Base-by-base conservation (phyloP, 768 basidiomycete species). In the Mycena rebaudengoi region DNA sequence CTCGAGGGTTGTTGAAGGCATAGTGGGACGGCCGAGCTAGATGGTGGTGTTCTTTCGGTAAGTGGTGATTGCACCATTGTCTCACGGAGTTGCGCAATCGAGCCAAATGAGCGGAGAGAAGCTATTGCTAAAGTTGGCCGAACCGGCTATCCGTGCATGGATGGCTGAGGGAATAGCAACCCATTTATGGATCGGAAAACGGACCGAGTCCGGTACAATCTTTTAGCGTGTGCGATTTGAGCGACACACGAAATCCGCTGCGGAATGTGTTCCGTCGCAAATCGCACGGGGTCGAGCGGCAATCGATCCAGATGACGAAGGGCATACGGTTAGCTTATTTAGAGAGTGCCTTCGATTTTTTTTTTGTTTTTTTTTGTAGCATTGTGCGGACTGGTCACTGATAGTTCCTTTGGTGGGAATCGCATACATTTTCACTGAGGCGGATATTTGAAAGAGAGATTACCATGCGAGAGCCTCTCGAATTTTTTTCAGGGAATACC, bases 21-120 rank as follows among this genome's bases (percentile, higher is more conserved):
- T 62, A 48, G 51, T 54, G 45, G 44, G 43, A 54, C 45, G 60
- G 20, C 23, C 41, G 49, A 51, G 45, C 44, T 57, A 40, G 45
- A 39, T 39, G 35, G 44, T 37, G 49, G 59, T 52, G 32, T 45
- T 60, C 49, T 51, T 37, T 52, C 44, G 40, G n/a, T 60, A 60
- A 40, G 43, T 44, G 37, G 39, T 50, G 58, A 52, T 52, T 60
- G 59, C 49, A 45, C 41, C 50, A 60, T 51, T 25, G 41, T 60
- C 49, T 60, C 59, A 60, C 59, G 59, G 50, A 51, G 59, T 60
- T 41, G 30, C 59, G 59, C 59, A 52, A 60, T 58, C 49, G 50
- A 60, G 41, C 50, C 49, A 51, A 25, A 44, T 60, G 49, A 60
- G 39, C 40, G 29, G 39, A 29, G 40, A 43, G 40, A 23, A 37